phyloP scores from a whole-genome alignment of 202 grass and related monocot species.

The Schoenoplectus tabernaemontani region DNA sequence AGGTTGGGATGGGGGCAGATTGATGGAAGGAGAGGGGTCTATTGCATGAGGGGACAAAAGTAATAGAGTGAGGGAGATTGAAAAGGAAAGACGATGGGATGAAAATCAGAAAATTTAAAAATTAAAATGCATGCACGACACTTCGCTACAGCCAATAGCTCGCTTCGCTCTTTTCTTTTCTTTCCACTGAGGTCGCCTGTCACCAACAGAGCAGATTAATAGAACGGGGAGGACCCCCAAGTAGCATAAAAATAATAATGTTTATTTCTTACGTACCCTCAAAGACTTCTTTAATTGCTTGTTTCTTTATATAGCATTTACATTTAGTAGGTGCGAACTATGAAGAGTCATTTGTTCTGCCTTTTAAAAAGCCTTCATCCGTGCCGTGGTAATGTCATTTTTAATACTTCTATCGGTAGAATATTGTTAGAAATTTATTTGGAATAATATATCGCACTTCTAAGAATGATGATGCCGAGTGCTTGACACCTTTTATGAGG shows the following conservation, averaged over 20 bases:
- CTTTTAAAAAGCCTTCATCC: too few relatives aligned
- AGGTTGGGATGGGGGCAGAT: not conserved
- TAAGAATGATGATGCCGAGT: too few relatives aligned
- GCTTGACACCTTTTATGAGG: too few relatives aligned
- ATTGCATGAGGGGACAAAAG: slow-evolving; percentile 15
- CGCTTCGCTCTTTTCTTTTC: slow-evolving; percentile 1
- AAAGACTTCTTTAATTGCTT: not conserved
- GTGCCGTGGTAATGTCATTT: too few relatives aligned
- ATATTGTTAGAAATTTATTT: too few relatives aligned
- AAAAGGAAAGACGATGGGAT: slow-evolving; percentile 3
- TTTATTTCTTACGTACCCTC: not conserved
- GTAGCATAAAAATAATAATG: not conserved
- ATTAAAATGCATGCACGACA: slow-evolving; percentile 35
- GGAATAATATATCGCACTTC: too few relatives aligned
- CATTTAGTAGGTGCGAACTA: too few relatives aligned
- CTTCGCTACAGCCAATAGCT: slow-evolving; percentile 20
- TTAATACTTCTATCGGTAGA: too few relatives aligned
- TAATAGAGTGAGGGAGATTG: not conserved
- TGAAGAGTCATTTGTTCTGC: too few relatives aligned
- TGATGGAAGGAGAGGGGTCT: slow-evolving; percentile 13
- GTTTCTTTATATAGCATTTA: too few relatives aligned
- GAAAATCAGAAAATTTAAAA: slow-evolving; percentile 24
- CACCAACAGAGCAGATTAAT: not conserved
- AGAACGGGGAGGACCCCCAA: not conserved
- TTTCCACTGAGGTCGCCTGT: not conserved